A percentile compares a stretch with the other conserved stretches of the same genome.
Evolutionary conservation across 2,329 filamentous ascomycete genomes (phyloP).

Genomic region (Sporothrix mexicana): DNA sequence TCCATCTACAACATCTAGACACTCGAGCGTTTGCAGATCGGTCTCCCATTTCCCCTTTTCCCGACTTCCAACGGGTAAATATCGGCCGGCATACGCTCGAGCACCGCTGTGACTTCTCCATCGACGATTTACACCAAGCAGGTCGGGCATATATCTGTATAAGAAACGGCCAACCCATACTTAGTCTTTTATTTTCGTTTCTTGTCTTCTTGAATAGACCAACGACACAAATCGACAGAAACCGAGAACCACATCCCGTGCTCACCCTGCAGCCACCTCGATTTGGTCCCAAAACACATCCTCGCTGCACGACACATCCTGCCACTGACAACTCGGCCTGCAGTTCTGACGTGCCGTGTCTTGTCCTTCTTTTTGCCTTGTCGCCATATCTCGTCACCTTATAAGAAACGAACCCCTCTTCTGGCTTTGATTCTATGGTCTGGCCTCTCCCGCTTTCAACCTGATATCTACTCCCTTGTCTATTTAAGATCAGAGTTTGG

Average conservation of each 20-base stretch:
- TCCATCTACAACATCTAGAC: neutral
- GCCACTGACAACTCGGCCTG: neutral
- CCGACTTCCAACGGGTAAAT: slow-evolving; percentile 12
- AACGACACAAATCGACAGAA: neutral
- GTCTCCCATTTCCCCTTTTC: neutral
- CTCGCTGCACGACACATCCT: neutral
- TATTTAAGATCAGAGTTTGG: too few species aligned
- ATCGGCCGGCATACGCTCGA: neutral
- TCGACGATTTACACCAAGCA: neutral
- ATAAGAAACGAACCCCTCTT: neutral
- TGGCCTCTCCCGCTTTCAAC: neutral
- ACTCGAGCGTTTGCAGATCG: neutral
- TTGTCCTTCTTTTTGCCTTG: slow-evolving; percentile 3
- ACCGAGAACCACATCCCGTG: neutral
- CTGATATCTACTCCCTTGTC: too few species aligned
- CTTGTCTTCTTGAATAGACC: neutral
- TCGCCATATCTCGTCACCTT: neutral
- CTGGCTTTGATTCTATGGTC: neutral
- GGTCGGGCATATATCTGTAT: neutral
- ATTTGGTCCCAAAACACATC: neutral
- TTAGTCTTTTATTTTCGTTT: neutral
- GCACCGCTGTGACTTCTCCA: neutral
- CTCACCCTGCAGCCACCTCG: slow-evolving; percentile 9
- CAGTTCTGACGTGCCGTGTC: slow-evolving; percentile 20
- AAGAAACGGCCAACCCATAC: slow-evolving; percentile 5